Evolutionary conservation across 768 basidiomycete genomes (phyloP), one percentile per base, ranked within the genome.

Genomic region (Tulasnella sp.): DNA sequence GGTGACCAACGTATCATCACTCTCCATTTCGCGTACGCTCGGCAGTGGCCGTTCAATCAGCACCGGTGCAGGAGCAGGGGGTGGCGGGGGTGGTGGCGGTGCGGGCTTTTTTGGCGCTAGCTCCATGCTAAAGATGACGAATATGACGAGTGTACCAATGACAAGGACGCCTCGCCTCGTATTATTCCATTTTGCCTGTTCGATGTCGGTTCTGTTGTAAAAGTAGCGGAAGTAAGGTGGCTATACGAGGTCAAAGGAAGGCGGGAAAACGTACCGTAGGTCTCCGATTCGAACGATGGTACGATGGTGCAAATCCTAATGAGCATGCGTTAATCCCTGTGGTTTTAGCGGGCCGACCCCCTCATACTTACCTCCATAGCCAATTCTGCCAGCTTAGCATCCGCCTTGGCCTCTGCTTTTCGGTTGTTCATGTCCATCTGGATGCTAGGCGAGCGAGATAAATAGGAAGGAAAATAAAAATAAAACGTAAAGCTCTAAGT

Each of bases 361-460:
- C 5, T 26, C 52, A 21, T 3, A 68, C 75, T 19, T 43, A 86
- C 88, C 78, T 92, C 89, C 41, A 95, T 90, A 34, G 75, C 73
- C 61, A 97, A 86, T 65, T 92, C 92, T 65, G 85, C 83, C 55
- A 77, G 79, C 71, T 93, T 95, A 61, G 88, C 67, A 53, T 97
- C 93, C 1, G 83, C 77, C 67, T 84, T 86, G 13, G 84, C 80
- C 69, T 98, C 96, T 64, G 86, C 90, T 75, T 93, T 97, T 60
- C 95, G 79, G 63, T 84, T 92, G 67, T 95, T 91, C 61, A 97
- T 77, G 58, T 99, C 96, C 84, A 98, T 92, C 71, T 97, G 93
- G 52, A 94, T 89, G 67, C 93, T 96, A 61, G 3, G 15, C 34
- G 56, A 44, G n/a, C 51, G 45, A n/a, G n/a, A n/a, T n/a, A n/a